Base-by-base conservation (phyloP, 805 yeast genomes). In the Candida orba region DNA sequence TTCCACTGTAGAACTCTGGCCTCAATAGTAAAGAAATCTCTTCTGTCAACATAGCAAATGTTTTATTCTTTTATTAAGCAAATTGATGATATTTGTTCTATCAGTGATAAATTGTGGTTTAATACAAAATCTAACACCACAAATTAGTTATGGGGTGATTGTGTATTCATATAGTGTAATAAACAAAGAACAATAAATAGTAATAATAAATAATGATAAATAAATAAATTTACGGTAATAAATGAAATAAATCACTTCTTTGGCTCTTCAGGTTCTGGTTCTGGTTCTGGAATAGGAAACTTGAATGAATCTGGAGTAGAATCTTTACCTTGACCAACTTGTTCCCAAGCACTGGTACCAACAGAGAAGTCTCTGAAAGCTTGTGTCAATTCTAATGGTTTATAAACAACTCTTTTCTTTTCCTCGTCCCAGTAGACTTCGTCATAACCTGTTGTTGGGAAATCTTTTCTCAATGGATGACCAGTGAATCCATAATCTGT, bases 401-500 rank as follows among this genome's bases (percentile, higher is more conserved):
- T 95, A 65, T 87, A 87, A 17, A 87, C 86, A 44, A 87, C 80
- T 63, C 95, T 78, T 73, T 86, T 80, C 75, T 87, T 87, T 66
- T 87, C 95, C 63, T 86, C 88, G 65, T 87, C 95, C 67, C 85
- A 87, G 61, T 90, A 77, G 34, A 86, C 87, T 69, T 87, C 95
- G 39, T 93, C 85, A 68, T 85, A 87, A 44, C 95, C 95, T 34
- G 93, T 84, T 36, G 91, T 81, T 54, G 95, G 95, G 83, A 87
- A 87, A 66, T 87, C 95, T 65, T 87, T 87, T 66, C 95, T 78
- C 61, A 86, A 73, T 13, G 95, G 95, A 62, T 86, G 93, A 42
- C 95, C 95, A 66, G 85, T 95, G 56, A 87, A 86, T 20, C 95
- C 95, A 64, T 86, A 86, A 66, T 86, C 95, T 44, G 95, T 86